These are phyloP conservation scores for Lolium rigidum DNA, from an alignment of 176 grass and related monocot species.

Conservation along the genomic window DNA sequence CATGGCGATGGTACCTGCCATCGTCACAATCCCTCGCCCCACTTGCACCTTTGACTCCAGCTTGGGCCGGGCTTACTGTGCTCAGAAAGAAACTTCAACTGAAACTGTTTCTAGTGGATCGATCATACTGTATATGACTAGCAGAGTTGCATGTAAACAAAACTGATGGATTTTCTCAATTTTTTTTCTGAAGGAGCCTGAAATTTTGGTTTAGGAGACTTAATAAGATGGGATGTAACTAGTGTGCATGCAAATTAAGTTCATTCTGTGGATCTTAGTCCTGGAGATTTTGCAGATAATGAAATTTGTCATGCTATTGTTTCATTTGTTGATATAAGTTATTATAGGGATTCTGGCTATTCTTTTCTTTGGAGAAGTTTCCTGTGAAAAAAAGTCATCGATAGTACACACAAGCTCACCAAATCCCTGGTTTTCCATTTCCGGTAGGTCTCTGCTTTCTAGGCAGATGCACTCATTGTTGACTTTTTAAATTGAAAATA, in stretches of 20 bases:
- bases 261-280: not conserved
- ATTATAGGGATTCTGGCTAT: not conserved
- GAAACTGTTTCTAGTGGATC: not conserved
- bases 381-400: not conserved
- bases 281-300: not conserved
- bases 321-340: not conserved
- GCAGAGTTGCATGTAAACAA: not conserved
- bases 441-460: not conserved
- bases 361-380: not conserved
- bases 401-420: not conserved
- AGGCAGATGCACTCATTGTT: not conserved
- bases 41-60: slow-evolving; percentile 32
- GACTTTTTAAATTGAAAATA: not conserved
- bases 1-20: slow-evolving; percentile 9
- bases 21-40: not conserved
- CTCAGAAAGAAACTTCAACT: slow-evolving; percentile 12
- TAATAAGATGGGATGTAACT: not conserved
- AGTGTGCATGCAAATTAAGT: not conserved
- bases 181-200: not conserved
- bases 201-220: not conserved
- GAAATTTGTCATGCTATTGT: not conserved
- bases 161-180: not conserved
- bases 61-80: not conserved
- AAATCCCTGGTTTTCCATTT: not conserved
- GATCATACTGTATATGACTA: not conserved